phyloP scores from a whole-genome alignment of 345 rosid genomes.

The Leavenworthia alabamica region DNA sequence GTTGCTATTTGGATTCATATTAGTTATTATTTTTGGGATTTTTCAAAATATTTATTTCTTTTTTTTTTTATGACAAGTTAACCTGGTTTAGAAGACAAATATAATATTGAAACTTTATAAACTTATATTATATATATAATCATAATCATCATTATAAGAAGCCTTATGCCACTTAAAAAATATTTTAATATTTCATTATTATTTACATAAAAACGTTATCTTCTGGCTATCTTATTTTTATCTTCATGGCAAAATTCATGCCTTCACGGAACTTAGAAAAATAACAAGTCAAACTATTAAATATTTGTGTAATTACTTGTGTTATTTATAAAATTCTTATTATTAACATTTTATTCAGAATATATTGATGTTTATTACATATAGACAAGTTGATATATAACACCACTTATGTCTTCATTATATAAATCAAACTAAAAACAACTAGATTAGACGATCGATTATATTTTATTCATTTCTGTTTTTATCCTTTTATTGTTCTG shows the following conservation, averaged over 20 bases:
- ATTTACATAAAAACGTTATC: too few relatives aligned
- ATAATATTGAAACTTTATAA: too few relatives aligned
- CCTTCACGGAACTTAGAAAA: slow-evolving; percentile 22
- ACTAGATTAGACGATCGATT: background rate
- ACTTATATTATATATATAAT: too few relatives aligned
- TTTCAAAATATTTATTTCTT: too few relatives aligned
- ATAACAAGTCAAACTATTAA: slow-evolving; percentile 18
- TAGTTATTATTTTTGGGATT: too few relatives aligned
- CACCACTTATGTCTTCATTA: background rate
- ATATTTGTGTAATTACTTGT: background rate
- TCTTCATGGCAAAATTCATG: slow-evolving; percentile 27
- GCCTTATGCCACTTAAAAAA: too few relatives aligned
- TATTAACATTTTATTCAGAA: background rate
- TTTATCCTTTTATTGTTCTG: background rate
- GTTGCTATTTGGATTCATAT: too few relatives aligned
- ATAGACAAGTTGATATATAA: slow-evolving; percentile 9
- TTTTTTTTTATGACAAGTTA: too few relatives aligned
- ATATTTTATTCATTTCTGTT: background rate
- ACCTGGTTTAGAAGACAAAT: too few relatives aligned
- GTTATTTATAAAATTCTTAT: background rate
- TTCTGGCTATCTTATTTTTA: too few relatives aligned
- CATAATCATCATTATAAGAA: too few relatives aligned
- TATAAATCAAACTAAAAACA: slow-evolving; percentile 2
- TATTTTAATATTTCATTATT: too few relatives aligned
- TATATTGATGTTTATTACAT: background rate